These are phyloP conservation scores for Asterionellopsis glacialis DNA, from an alignment of 108 stramenopile genomes.

Conservation along the genomic window DNA sequence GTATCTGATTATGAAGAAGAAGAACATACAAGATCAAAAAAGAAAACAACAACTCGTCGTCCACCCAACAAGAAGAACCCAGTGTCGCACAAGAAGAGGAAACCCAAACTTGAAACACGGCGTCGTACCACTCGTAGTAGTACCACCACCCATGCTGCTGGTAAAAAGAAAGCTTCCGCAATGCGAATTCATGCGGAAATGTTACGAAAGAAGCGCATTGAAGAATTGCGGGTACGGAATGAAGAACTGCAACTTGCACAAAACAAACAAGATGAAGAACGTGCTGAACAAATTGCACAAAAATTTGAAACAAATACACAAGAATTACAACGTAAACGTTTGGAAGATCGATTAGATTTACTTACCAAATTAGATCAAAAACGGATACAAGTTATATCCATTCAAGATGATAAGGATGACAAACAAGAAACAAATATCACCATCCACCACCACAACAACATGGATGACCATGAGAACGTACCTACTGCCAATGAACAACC, in stretches of 20 bases:
- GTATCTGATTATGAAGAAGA: slow-evolving; percentile 16
- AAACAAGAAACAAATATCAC: neutral
- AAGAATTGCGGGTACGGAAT: slow-evolving; percentile 65
- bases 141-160: no score
- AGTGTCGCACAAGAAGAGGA: slow-evolving; percentile 2
- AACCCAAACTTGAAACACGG: neutral
- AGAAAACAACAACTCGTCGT: neutral
- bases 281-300: slow-evolving; percentile 71
- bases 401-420: slow-evolving; percentile 9
- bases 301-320: slow-evolving; percentile 78
- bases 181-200: slow-evolving; percentile 38
- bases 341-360: slow-evolving; percentile 64
- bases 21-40: slow-evolving; percentile 9
- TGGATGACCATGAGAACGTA: neutral
- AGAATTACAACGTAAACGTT: slow-evolving; percentile 54
- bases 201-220: slow-evolving; percentile 56
- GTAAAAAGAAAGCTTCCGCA: slow-evolving; percentile 27
- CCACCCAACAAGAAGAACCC: neutral
- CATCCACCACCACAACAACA: neutral
- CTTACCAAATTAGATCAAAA: slow-evolving; percentile 55
- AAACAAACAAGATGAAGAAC: slow-evolving; percentile 60
- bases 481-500: no score
- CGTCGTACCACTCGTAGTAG: neutral
- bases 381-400: slow-evolving; percentile 33
- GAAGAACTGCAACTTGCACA: slow-evolving; percentile 65